Base-by-base conservation (phyloP, 2,329 filamentous ascomycete species). In the Fusarium camptoceras region DNA sequence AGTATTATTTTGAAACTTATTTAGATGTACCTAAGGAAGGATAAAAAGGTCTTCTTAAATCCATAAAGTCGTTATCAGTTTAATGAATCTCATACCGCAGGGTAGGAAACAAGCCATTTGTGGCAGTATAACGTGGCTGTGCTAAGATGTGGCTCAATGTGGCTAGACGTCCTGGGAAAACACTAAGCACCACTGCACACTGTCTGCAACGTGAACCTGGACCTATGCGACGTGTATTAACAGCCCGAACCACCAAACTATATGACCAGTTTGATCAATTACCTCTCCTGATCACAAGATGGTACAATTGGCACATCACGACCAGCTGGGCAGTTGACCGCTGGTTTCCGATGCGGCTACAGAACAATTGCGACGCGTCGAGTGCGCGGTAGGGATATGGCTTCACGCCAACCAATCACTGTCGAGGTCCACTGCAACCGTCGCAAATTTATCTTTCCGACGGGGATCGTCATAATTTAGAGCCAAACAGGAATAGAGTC, bases 401-500 rank as follows among this genome's bases (percentile, higher is more conserved):
- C 7, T 8, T 8, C 15, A 16, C 1, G 15, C 9, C 8, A 37
- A 18, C 9, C 34, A 37, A 37, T 37, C 18, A 12, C 18, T 6
- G 18, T 2, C 11, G 3, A 37, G 34, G 1, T 6, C 27, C 9
- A 14, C 54, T 59, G 58, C 28, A 28, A n/a, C 58, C 58, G 58
- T 61, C 58, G 58, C 34, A 61, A 49, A n/a, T 14, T 28, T 12
- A 8, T 18, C n/a, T 37, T 59, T 59, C 25, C 58, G 58, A 59
- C 55, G 58, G 58, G 4, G 6, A 20, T 11, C 6, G 7, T 7
- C 3, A 2, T 7, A 2, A 7, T 9, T 43, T 59, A 41, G 16
- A 5, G 2, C 24, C 0, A 37, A 59, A 37, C 12, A 22, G 14
- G 20, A 12, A 57, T 25, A 57, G 12, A 5, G 12, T n/a, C 8